Evolutionary conservation across 495 filamentous ascomycete species (phyloP), one percentile per base, ranked within the genome.

Genomic region (Annulohypoxylon bovei): DNA sequence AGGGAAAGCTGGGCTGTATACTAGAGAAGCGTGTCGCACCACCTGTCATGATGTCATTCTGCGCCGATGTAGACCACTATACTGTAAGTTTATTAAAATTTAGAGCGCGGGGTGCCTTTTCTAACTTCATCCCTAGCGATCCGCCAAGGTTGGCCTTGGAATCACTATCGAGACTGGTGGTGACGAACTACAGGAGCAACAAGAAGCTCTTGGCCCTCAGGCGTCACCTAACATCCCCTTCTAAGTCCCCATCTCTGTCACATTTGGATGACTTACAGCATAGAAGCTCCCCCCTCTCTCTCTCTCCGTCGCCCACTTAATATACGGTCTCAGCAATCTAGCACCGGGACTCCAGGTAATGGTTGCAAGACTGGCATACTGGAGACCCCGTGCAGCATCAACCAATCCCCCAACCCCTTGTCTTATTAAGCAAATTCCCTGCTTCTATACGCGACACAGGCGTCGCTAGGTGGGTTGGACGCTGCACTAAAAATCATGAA

Each of bases 1-100:
- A 92, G 66, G 96, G 96, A 72, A 95, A 94, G 84, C 86, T 99
- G 69, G 91, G 90, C 81, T 95, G 92, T 76, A 84, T 97, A 72
- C 84, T 98, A 65, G 96, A 99, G 86, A 98, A 97, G 89, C 88
- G 93, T 73, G 90, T 99, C 75, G 92, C 94, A 20, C 91, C 93
- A 72, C 89, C 93, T 49, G 92, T 99, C 62, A 89, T 88, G 71
- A 86, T 99, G 80, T 95, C 94, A 37, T 98, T 99, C 81, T 92
- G 95, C 44, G 95, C 94, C 71, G 96, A 99, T 79, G 94, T 99
- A 76, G 96, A 99, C 81, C 96, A 98, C 80, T 85, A 87, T 70
- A 95, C 95, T 87, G 95, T 98, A 88, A 80, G 91, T 80, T 14
- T 30, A 16, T 20, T 14, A 56, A 64, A 9, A 3, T 55, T 30